Evolutionary conservation across 2,329 filamentous ascomycete species (phyloP).

Genomic region (Sphaerulina vaccinii): DNA sequence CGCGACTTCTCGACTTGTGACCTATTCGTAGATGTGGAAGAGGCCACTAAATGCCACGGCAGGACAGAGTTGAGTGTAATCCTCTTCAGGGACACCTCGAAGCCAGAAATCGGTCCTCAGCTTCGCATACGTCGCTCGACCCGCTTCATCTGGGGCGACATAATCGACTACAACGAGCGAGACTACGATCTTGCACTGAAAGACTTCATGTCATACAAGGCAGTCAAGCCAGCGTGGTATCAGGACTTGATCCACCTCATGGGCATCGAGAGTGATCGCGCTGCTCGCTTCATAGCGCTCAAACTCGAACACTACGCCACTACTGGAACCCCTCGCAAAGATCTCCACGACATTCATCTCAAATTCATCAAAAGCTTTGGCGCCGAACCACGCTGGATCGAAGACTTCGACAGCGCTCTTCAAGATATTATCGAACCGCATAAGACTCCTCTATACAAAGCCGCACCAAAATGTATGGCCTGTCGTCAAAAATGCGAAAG

Average conservation of each 20-base stretch:
- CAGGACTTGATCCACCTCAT: slow-evolving; percentile 19
- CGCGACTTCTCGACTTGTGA: slow-evolving; percentile 1
- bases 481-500: neutral
- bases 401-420: neutral
- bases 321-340: slow-evolving; percentile 1
- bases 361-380: slow-evolving; percentile 15
- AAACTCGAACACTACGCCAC: slow-evolving; percentile 2
- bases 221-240: slow-evolving; percentile 9
- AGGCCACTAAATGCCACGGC: slow-evolving; percentile 11
- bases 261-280: slow-evolving; percentile 12
- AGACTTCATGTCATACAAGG: slow-evolving; percentile 10
- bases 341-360: slow-evolving; percentile 1
- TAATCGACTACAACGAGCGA: slow-evolving; percentile 3
- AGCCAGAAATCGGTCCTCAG: neutral
- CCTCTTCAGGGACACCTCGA: slow-evolving; percentile 2
- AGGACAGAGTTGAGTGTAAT: slow-evolving; percentile 4
- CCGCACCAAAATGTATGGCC: neutral
- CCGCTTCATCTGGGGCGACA: neutral
- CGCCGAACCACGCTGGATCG: neutral
- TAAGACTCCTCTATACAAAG: neutral
- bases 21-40: slow-evolving; percentile 9
- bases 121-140: slow-evolving; percentile 13
- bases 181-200: slow-evolving; percentile 10
- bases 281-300: slow-evolving; percentile 13
- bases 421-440: neutral